Evolutionary conservation across 2,329 filamentous ascomycete genomes (phyloP).

Genomic region (Monilinia fructicola): DNA sequence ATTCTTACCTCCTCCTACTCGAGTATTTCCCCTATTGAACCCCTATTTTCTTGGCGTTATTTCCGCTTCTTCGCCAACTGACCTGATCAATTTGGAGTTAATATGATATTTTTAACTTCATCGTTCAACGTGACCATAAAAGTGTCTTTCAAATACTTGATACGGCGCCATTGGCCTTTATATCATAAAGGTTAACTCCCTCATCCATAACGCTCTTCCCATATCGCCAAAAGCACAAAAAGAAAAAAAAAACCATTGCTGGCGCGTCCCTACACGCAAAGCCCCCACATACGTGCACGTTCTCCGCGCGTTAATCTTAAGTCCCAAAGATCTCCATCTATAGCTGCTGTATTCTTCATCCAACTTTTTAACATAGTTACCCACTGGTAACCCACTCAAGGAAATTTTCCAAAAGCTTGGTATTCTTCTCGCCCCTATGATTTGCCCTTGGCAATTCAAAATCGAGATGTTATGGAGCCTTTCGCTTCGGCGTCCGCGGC

Average conservation of each 20-base stretch:
- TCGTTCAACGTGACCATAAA: background rate
- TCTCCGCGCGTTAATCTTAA: conserved; percentile 18
- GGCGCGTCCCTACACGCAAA: conserved; percentile 19
- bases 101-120: background rate
- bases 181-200: background rate
- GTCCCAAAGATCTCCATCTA: background rate
- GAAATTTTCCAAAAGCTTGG: conserved; percentile 7
- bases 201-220: background rate
- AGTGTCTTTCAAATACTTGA: background rate
- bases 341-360: background rate
- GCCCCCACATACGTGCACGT: conserved; percentile 13
- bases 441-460: background rate
- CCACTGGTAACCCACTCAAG: background rate
- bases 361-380: background rate
- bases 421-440: background rate
- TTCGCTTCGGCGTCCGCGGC: background rate
- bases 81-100: background rate
- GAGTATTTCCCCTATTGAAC: background rate
- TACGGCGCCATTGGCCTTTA: no score
- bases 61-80: background rate
- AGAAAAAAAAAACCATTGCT: background rate
- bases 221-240: background rate
- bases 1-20: background rate
- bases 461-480: background rate
- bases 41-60: background rate